These are phyloP conservation scores for Aspergillus quadricinctus DNA, from an alignment of 2,329 filamentous ascomycete species.

Conservation along the genomic window DNA sequence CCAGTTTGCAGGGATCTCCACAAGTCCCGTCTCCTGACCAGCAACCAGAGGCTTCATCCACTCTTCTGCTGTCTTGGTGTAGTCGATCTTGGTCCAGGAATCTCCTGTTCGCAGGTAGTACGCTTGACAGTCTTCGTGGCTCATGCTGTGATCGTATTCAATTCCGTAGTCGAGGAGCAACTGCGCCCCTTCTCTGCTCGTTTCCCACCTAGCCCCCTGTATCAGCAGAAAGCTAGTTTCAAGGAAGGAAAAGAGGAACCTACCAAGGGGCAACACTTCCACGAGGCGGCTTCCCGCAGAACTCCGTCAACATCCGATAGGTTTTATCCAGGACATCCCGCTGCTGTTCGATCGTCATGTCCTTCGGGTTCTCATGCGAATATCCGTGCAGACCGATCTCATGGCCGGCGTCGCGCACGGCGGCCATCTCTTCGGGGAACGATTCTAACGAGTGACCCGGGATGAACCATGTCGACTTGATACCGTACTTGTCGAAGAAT, in stretches of 20 bases:
- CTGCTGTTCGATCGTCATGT: slow-evolving; percentile 73
- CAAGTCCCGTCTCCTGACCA: slow-evolving; percentile 35
- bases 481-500: slow-evolving; percentile 66
- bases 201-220: slow-evolving; percentile 55
- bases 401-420: slow-evolving; percentile 60
- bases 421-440: slow-evolving; percentile 61
- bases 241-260: not conserved
- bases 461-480: slow-evolving; percentile 65
- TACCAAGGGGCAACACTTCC: slow-evolving; percentile 68
- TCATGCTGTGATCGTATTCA: slow-evolving; percentile 44
- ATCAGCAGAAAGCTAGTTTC: not conserved
- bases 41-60: slow-evolving; percentile 50
- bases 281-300: slow-evolving; percentile 67
- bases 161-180: slow-evolving; percentile 41
- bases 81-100: slow-evolving; percentile 43
- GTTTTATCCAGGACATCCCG: slow-evolving; percentile 73
- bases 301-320: slow-evolving; percentile 68
- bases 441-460: slow-evolving; percentile 61
- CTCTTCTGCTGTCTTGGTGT: slow-evolving; percentile 33
- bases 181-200: slow-evolving; percentile 59
- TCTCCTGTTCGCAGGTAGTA: slow-evolving; percentile 43
- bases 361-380: slow-evolving; percentile 67
- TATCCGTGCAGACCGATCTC: slow-evolving; percentile 69
- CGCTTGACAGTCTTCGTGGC: slow-evolving; percentile 42
- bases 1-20: slow-evolving; percentile 44